Evolutionary conservation across 2,329 filamentous ascomycete species (phyloP).

Genomic region (Colletotrichum sp.): DNA sequence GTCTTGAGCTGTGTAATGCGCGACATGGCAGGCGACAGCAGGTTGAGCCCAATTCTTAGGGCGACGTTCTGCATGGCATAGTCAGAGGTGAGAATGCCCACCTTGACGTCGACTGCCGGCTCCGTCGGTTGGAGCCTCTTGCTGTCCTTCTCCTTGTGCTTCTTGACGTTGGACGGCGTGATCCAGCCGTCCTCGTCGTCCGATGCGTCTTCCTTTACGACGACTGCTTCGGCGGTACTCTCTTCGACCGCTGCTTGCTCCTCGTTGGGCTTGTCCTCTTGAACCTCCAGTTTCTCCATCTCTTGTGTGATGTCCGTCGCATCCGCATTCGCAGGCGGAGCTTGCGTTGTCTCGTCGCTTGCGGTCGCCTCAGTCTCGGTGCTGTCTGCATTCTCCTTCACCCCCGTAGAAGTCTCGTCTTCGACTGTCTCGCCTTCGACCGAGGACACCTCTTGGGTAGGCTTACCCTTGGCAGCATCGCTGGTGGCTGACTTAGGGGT

Average conservation of each 20-base stretch:
- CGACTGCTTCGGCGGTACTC: constrained; percentile 3
- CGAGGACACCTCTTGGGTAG: constrained; percentile 19
- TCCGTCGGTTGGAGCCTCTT: constrained; percentile 38
- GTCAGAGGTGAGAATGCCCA: constrained; percentile 92
- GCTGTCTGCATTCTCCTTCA: neutral
- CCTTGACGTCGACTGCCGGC: constrained; percentile 71
- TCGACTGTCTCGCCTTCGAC: constrained; percentile 6
- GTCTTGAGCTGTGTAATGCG: constrained; percentile 86
- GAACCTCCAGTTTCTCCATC: constrained; percentile 19
- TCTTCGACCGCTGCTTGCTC: constrained; percentile 24
- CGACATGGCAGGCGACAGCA: constrained; percentile 79
- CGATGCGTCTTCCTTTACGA: constrained; percentile 42
- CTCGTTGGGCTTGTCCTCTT: neutral
- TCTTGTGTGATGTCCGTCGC: neutral
- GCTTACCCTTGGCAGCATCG: neutral
- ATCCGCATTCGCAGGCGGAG: constrained; percentile 2
- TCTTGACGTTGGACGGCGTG: constrained; percentile 89
- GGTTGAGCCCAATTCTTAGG: constrained; percentile 91
- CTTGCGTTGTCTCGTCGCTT: neutral
- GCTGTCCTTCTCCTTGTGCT: constrained; percentile 75
- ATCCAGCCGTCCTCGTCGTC: constrained; percentile 84
- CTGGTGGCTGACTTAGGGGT: constrained; percentile 62
- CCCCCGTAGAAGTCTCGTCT: constrained; percentile 17
- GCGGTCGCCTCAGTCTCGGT: neutral
- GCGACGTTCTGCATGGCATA: constrained; percentile 98